A percentile compares a stretch with the other conserved stretches of the same genome.
phyloP scores from a whole-genome alignment of 306 rosid species.

The Vigna radiata region DNA sequence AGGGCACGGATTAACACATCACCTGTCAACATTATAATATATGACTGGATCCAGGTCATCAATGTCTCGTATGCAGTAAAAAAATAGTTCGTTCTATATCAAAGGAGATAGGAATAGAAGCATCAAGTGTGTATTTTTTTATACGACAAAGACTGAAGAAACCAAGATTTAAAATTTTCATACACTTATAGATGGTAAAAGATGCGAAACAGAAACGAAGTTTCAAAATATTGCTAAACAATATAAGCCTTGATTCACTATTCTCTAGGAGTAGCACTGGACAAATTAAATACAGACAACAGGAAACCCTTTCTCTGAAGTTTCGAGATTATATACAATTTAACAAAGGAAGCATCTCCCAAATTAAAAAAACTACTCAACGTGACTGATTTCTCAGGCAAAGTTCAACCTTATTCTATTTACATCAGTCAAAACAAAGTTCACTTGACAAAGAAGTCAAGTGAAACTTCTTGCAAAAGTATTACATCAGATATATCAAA shows the following conservation, averaged over 20 bases:
- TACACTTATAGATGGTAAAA: slow-evolving; percentile 43
- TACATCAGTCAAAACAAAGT: slow-evolving; percentile 39
- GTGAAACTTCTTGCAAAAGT: slow-evolving; percentile 17
- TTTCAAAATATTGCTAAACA: slow-evolving; percentile 37
- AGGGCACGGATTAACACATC: slow-evolving; percentile 53
- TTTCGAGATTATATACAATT: slow-evolving; percentile 42
- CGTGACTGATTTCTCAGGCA: background rate
- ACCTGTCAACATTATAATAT: slow-evolving; percentile 48
- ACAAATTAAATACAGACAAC: slow-evolving; percentile 52
- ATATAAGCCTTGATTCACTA: slow-evolving; percentile 60
- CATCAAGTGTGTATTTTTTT: slow-evolving; percentile 56
- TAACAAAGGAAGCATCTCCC: slow-evolving; percentile 58
- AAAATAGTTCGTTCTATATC: slow-evolving; percentile 23
- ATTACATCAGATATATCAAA: slow-evolving; percentile 29
- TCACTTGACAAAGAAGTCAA: slow-evolving; percentile 16
- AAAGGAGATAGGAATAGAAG: slow-evolving; percentile 67
- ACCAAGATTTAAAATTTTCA: slow-evolving; percentile 50
- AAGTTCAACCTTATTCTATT: slow-evolving; percentile 38
- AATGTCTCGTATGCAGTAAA: slow-evolving; percentile 57
- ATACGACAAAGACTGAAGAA: slow-evolving; percentile 53
- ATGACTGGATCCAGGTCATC: slow-evolving; percentile 81
- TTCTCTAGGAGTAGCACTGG: slow-evolving; percentile 49
- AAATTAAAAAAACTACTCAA: slow-evolving; percentile 44
- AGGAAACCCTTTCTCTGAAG: slow-evolving; percentile 47
- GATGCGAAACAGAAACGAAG: slow-evolving; percentile 42